Percentiles rank a stretch among this genome's conserved stretches.
These are phyloP conservation scores for Prunus kanzakura DNA, from an alignment of 306 rosid species.

Conservation along the genomic window DNA sequence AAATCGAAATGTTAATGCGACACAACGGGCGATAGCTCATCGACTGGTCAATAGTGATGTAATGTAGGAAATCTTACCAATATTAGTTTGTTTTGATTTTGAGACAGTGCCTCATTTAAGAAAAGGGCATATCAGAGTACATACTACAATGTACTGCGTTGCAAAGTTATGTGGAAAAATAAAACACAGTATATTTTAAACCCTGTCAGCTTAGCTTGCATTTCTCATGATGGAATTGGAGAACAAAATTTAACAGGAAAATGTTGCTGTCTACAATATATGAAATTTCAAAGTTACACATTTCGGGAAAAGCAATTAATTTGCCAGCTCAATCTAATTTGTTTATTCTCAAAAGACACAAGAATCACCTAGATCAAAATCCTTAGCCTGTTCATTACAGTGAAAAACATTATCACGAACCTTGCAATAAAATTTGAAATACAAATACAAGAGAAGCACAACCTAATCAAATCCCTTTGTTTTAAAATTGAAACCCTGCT, in stretches of 20 bases:
- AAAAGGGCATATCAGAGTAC: not conserved
- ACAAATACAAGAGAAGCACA: conserved; percentile 20
- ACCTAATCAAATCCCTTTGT: conserved; percentile 5
- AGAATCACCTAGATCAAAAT: conserved; percentile 15
- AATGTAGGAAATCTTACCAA: not conserved
- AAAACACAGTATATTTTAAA: not conserved
- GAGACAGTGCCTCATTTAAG: too few relatives aligned
- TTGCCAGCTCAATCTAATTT: conserved; percentile 11
- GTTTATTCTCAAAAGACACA: conserved; percentile 18
- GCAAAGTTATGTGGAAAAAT: not conserved
- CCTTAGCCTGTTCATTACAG: conserved; percentile 8
- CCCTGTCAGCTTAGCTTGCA: not conserved
- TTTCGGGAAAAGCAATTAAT: not conserved
- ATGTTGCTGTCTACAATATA: not conserved
- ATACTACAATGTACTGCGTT: not conserved
- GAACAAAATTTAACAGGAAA: not conserved
- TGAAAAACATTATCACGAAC: conserved; percentile 4
- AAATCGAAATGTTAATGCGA: conserved; percentile 16
- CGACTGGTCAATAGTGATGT: not conserved
- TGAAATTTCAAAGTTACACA: not conserved
- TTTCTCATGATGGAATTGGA: not conserved
- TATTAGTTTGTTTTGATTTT: not conserved
- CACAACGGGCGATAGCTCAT: not conserved
- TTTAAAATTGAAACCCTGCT: conserved; percentile 3
- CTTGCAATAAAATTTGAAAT: conserved; percentile 8